Evolutionary conservation across 1,139 yeast species (phyloP).

Genomic region (Kluyveromyces marxianus): DNA sequence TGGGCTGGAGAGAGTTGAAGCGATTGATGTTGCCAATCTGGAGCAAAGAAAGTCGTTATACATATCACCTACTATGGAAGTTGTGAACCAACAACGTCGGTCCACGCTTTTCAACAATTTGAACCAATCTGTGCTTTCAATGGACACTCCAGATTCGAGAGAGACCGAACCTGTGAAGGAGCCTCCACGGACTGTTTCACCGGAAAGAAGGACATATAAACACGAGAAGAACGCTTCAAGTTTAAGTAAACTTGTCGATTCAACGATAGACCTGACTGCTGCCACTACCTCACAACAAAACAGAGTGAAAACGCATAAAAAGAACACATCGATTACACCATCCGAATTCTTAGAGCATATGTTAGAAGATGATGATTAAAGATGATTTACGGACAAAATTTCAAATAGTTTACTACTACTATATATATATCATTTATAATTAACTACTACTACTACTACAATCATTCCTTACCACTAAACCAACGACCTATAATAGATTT

Average conservation of each 20-base stretch:
- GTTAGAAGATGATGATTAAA: constrained; percentile 32
- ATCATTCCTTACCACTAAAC: too few species aligned
- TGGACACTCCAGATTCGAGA: constrained; percentile 4
- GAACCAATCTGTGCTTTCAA: constrained; percentile 9
- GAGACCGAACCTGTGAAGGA: constrained; percentile 8
- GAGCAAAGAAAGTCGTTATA: constrained; percentile 39
- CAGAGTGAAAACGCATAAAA: constrained; percentile 13
- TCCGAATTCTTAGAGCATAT: constrained; percentile 52
- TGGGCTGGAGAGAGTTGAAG: constrained; percentile 2
- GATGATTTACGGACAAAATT: too few species aligned
- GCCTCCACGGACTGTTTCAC: constrained; percentile 26
- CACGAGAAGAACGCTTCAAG: constrained; percentile 21
- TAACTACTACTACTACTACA: too few species aligned
- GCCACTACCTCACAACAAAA: constrained; percentile 2
- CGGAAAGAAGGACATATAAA: constrained; percentile 21
- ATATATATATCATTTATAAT: too few species aligned
- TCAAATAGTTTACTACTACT: neutral
- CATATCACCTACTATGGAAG: constrained; percentile 75
- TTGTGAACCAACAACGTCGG: constrained; percentile 36
- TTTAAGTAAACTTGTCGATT: constrained; percentile 8
- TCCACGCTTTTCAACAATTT: constrained; percentile 5
- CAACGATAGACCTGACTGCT: constrained; percentile 2
- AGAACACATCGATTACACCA: constrained; percentile 35
- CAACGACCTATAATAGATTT: too few species aligned
- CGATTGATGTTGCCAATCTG: neutral